A percentile compares a stretch with the other conserved stretches of the same genome.
phyloP scores from a whole-genome alignment of 441 rosid genomes.

The Metrosideros polymorpha region DNA sequence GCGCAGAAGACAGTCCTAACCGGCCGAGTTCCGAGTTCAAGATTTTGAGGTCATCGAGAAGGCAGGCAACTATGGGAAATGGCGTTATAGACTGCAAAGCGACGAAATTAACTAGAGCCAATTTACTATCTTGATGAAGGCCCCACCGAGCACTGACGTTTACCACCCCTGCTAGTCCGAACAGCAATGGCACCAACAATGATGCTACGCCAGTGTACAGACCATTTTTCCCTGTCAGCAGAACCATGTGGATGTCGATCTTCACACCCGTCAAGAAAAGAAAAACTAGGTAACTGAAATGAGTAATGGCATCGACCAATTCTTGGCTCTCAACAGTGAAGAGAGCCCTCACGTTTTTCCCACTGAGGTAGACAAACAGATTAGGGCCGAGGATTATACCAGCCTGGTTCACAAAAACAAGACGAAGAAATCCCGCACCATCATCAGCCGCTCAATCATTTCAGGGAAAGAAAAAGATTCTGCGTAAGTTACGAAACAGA shows the following conservation, averaged over 20 bases:
- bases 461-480: background rate
- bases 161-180: background rate
- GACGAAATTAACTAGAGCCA: background rate
- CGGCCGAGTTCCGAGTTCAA: slow-evolving; percentile 58
- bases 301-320: background rate
- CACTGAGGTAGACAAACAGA: background rate
- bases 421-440: background rate
- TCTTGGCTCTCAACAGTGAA: background rate
- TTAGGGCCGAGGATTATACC: background rate
- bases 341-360: background rate
- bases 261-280: background rate
- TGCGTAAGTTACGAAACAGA: background rate
- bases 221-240: background rate
- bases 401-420: background rate
- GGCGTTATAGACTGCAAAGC: slow-evolving; percentile 8
- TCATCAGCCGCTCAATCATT: background rate
- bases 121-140: background rate
- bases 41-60: slow-evolving; percentile 43
- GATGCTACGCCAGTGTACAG: background rate
- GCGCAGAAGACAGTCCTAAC: slow-evolving; percentile 27
- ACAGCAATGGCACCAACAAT: background rate
- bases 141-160: background rate
- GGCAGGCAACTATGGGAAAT: slow-evolving; percentile 34
- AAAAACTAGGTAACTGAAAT: background rate
- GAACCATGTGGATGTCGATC: background rate